Evolutionary conservation across 352 stramenopile genomes (phyloP), one percentile per base, ranked within the genome.

Genomic region (Pythium guiyangense): DNA sequence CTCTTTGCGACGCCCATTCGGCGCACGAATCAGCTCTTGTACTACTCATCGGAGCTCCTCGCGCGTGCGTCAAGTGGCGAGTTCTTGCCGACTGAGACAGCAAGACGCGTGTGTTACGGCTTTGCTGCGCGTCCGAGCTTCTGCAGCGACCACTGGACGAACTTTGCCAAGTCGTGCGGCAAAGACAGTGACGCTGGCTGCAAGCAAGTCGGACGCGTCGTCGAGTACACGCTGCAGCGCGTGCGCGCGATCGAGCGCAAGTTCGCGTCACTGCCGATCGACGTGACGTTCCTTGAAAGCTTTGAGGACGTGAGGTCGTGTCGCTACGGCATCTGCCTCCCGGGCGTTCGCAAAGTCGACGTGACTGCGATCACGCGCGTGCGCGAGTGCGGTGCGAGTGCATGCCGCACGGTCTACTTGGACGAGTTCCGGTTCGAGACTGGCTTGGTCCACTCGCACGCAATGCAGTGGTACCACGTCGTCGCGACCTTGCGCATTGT

Each of bases 361-460:
- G 52, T 54, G 25, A 35, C 59, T 3, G 47, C 44, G 20, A 44
- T 70, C 48, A n/a, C 44, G 10, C 49, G 60, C 17, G 31, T 57
- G 9, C 57, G 53, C 3, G 18, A 60, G 1, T 71, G 63, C 25
- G 35, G 43, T 22, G 26, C n/a, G 15, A 63, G 14, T 18, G n/a
- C 22, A 22, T 80, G 70, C 22, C 56, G 64, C 40, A 82, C 71
- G 1, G n/a, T 78, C 4, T 77, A 64, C 12, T 47, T 83, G 10
- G 60, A 78, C 26, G 71, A 84, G 37, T 76, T 76, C 34, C 70
- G 75, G 2, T 78, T 76, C 40, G 66, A 79, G 57, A 60, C 54
- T 5, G 67, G 50, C 0, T 22, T 67, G 0, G 5, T 82, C 3
- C 63, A 57, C 31, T 64, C 64, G 3, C 58, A 77, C 44, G 63